Conservation (phyloP, 2,329 filamentous ascomycete species). For the Teratosphaeria destructans region DNA sequence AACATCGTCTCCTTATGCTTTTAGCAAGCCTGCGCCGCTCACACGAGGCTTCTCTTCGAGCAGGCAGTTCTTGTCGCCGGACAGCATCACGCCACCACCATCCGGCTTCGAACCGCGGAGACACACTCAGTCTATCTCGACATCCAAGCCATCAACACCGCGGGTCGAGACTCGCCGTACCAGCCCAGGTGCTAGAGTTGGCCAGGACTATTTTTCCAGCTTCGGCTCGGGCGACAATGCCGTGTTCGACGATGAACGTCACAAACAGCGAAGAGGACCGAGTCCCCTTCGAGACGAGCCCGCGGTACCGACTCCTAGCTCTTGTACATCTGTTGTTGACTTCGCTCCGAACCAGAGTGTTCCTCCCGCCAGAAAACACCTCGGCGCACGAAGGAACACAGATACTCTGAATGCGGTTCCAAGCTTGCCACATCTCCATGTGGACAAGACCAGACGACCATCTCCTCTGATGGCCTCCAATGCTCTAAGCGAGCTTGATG, state of each 20-base stretch:
- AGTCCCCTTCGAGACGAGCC: not conserved
- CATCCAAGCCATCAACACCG: slow-evolving; percentile 12
- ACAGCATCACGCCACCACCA: slow-evolving; percentile 33
- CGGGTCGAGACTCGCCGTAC: slow-evolving; percentile 15
- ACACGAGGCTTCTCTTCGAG: slow-evolving; percentile 24
- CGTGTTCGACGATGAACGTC: slow-evolving; percentile 16
- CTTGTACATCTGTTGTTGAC: slow-evolving; percentile 14
- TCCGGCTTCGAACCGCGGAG: slow-evolving; percentile 3
- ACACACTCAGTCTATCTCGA: slow-evolving; percentile 1
- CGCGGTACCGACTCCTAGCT: not conserved
- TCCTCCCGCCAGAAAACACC: slow-evolving; percentile 12
- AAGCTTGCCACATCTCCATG: slow-evolving; percentile 13
- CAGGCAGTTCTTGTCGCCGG: slow-evolving; percentile 39
- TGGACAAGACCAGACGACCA: slow-evolving; percentile 16
- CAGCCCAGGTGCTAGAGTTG: slow-evolving; percentile 12
- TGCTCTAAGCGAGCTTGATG: slow-evolving; percentile 13
- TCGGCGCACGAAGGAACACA: slow-evolving; percentile 21
- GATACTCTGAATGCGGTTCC: slow-evolving; percentile 12
- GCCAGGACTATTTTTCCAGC: slow-evolving; percentile 17
- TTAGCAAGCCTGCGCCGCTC: slow-evolving; percentile 28
- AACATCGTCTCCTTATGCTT: slow-evolving; percentile 36
- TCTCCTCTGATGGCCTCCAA: slow-evolving; percentile 17
- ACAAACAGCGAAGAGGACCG: slow-evolving; percentile 4
- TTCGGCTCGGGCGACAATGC: slow-evolving; percentile 12
- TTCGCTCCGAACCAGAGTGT: slow-evolving; percentile 10